A percentile compares a stretch with the other conserved stretches of the same genome.
Conservation (phyloP, 345 rosid genomes). For the Eucalyptus erythrocorys region DNA sequence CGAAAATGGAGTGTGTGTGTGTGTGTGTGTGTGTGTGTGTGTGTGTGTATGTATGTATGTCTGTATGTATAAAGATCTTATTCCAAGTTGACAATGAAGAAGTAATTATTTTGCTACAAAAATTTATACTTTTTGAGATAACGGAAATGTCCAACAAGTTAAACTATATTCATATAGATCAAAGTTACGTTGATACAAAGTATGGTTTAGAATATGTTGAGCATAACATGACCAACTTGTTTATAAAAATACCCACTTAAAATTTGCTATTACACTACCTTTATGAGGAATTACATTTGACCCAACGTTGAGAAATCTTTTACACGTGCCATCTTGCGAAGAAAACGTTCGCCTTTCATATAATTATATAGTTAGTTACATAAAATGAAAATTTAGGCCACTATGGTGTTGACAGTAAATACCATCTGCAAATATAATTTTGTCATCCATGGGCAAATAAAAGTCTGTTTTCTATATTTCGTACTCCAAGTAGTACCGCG, state of each 20-base stretch:
- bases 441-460: background rate
- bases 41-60: no score
- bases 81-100: background rate
- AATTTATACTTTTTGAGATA: background rate
- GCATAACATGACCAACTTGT: background rate
- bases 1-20: background rate
- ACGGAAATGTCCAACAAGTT: background rate
- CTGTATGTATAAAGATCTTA: background rate
- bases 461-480: background rate
- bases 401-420: background rate
- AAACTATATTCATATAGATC: background rate
- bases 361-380: background rate
- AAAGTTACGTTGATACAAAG: background rate
- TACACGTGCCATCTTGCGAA: background rate
- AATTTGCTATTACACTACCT: background rate
- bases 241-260: background rate
- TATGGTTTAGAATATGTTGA: background rate
- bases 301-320: background rate
- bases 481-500: background rate
- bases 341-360: background rate
- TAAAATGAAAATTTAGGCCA: background rate
- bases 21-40: no score
- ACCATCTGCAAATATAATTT: background rate
- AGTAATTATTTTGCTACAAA: background rate
- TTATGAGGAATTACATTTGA: background rate